Base-by-base conservation (phyloP, 306 rosid genomes). In the Medicago lupulina region DNA sequence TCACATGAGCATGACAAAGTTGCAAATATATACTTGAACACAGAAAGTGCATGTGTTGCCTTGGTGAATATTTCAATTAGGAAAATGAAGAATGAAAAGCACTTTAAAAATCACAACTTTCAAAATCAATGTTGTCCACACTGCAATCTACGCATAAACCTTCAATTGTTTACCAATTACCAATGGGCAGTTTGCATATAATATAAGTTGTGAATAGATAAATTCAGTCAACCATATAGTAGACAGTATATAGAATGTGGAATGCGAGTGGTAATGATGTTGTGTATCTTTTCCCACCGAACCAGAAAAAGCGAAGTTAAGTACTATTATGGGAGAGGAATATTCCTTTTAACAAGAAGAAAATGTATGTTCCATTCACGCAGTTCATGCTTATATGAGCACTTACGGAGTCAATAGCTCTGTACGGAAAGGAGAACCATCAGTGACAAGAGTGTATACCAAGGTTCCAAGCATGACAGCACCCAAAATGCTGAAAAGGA, bases 321-420 rank as follows among this genome's bases (percentile, higher is more conserved):
- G 60, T 34, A 68, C 1, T 69, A n/a, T 34, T 15, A 28, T 18
- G n/a, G 73, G 19, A 67, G 23, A 74, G 15, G 60, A 72, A 31
- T 19, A 31, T 73, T 57, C 43, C 31, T 64, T 73, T 38, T 34
- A 28, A 43, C 51, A 68, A 67, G 73, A 49, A 60, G 53, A 63
- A 41, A 14, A 50, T 59, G 73, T 43, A 61, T 21, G 62, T 34
- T 61, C 68, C 14, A 61, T 73, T 39, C 28, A 61, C 41, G 70
- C 47, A 72, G 40, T 40, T 67, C 44, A 59, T 58, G 74, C 64
- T 53, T 63, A 74, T 12, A 80, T 47, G 38, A 80, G 59, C 69
- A 82, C 95, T 87, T 88, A 94, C 98, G 97, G 96, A 79, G 94
- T 91, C 5, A 86, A 78, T 63, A 94, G 90, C 75, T 90, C 97